Evolutionary conservation across 2,329 filamentous ascomycete genomes (phyloP), one percentile per base, ranked within the genome.

Genomic region (Fusarium poae): DNA sequence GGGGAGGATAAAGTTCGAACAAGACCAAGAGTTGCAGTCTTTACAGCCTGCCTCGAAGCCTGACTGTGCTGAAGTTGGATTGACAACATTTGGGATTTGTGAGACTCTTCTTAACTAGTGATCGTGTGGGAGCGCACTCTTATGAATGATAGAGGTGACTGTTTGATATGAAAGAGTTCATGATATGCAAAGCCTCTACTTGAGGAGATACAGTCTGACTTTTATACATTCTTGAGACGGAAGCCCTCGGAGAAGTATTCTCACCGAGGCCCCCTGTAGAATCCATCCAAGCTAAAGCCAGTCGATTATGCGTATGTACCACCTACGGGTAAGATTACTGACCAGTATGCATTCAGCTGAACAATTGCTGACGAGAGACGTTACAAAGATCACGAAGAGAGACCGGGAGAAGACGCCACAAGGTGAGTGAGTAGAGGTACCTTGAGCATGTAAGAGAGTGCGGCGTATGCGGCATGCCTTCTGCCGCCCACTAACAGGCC

Each of bases 81-180:
- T 40, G 76, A 75, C 44, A 77, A 70, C 76, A 78, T 77, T 42
- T 43, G 53, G 25, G 37, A 59, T 27, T 46, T n/a, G 34, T 45
- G 62, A 62, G 49, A 49, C 50, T 57, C 18, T 39, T 57, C 18
- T 39, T 43, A 39, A 42, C 39, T 54, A 25, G 52, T 54, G 44
- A 18, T 40, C 27, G n/a, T 18, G 32, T 21, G 23, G 12, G 11
- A 44, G 20, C 43, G 20, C 42, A 29, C 9, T 29, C 16, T 46
- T 63, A 40, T 44, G 25, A 34, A 51, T 52, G 32, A 23, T 58
- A 7, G 9, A 37, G 39, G 42, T 43, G 44, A 52, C 44, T 50
- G 35, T 60, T 53, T 57, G 59, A 59, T 65, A 44, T 13, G 53
- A 37, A 45, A 57, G 18, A 57, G 40, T 53, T 21, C 40, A 62